Base-by-base conservation (phyloP, 1,284 basidiomycete species). In the Ganoderma resinaceum region DNA sequence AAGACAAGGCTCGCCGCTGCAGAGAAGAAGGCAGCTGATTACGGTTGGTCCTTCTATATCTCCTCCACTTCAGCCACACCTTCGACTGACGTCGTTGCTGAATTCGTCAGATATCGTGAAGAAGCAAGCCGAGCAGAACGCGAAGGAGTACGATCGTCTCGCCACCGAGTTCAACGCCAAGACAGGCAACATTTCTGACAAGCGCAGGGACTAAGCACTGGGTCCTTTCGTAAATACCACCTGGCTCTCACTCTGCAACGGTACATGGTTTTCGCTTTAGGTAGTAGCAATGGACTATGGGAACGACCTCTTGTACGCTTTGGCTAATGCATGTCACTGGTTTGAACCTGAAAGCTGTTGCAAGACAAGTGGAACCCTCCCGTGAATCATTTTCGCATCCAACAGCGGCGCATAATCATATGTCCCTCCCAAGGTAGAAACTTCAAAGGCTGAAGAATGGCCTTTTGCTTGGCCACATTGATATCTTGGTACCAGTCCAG, bases 81-180 rank as follows among this genome's bases (percentile, higher is more conserved):
- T 16, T 16, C 55, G 23, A 23, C n/a, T 23, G 6, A 23, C 23
- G 8, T 43, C 18, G 7, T 23, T 8, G 3, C 64, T 0, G 57
- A 14, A 35, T 29, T 2, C 18, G 26, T 4, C 70, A 94, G 93
- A 89, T 43, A 92, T 89, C n/a, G 80, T 96, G 69, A 95, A 95
- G 85, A 92, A 91, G 80, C 94, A 96, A 80, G 91, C 93, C 0
- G 78, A 84, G 3, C 91, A 94, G 75, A 94, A 95, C 75, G 89
- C 88, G 1, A 82, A 82, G 38, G 95, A 96, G 79, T 96, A 94
- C 76, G 90, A 95, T 82, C 85, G 93, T 62, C 87, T 96, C 65
- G 91, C 94, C 1, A 91, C 89, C 16, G 89, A 91, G 80, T 90
- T 90, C 81, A 94, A 94, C 79, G 83, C 89, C 69, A 84, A 86